Evolutionary conservation across 78 protist genomes (phyloP).

Genomic region (Acrasis kona): DNA sequence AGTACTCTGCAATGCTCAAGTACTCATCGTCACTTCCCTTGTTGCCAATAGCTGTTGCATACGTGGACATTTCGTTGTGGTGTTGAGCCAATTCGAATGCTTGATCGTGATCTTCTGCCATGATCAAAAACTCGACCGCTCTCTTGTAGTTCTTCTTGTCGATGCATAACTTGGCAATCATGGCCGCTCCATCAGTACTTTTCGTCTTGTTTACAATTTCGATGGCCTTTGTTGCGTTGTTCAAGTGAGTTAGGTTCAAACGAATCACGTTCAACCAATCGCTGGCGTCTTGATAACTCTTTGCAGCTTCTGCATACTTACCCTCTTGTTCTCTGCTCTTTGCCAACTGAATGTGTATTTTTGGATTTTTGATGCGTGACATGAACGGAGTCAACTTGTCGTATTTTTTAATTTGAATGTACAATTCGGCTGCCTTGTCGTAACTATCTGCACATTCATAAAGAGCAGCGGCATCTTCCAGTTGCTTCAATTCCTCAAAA

Average conservation of each 20-base stretch:
- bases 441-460: constrained; percentile 25
- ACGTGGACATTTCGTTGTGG: neutral
- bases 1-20: constrained; percentile 19
- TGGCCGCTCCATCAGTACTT: constrained; percentile 28
- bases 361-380: constrained; percentile 15
- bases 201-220: constrained; percentile 38
- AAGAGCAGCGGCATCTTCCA: constrained; percentile 47
- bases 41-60: constrained; percentile 19
- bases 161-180: constrained; percentile 36
- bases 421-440: constrained; percentile 52
- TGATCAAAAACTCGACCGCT: constrained; percentile 53
- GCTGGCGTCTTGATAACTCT: constrained; percentile 22
- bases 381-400: constrained; percentile 19
- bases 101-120: constrained; percentile 22
- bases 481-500: constrained; percentile 46
- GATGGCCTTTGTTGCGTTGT: constrained; percentile 35
- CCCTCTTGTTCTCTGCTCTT: constrained; percentile 22
- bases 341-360: constrained; percentile 44
- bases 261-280: constrained; percentile 51
- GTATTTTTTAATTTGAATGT: constrained; percentile 36
- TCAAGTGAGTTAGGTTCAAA: constrained; percentile 23
- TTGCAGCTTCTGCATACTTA: constrained; percentile 31
- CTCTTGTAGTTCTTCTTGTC: neutral
- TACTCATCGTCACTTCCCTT: constrained; percentile 19
- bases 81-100: constrained; percentile 43